Percentiles rank a stretch among this genome's conserved stretches.
These are phyloP conservation scores for Marasmius tenuissimus DNA, from an alignment of 1,284 basidiomycete genomes.

Conservation along the genomic window DNA sequence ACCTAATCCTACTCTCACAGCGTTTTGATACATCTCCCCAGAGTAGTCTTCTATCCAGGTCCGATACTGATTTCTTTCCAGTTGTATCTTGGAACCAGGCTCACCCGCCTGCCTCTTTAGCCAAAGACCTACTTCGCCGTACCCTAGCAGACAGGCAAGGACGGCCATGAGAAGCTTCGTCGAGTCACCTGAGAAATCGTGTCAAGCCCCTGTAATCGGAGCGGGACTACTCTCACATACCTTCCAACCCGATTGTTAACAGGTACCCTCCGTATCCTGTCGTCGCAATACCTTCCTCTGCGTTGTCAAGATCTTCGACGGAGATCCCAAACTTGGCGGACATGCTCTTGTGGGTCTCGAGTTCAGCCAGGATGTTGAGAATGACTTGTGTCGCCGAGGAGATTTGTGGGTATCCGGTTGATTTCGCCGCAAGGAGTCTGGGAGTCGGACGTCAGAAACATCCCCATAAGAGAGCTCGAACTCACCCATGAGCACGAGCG, in stretches of 20 bases:
- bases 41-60: conserved; percentile 87
- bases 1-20: conserved; percentile 76
- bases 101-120: conserved; percentile 53
- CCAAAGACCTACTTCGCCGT: conserved; percentile 93
- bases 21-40: conserved; percentile 67
- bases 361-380: conserved; percentile 67
- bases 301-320: conserved; percentile 55
- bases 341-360: conserved; percentile 70
- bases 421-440: conserved; percentile 80
- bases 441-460: neutral
- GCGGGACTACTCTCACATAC: conserved; percentile 29
- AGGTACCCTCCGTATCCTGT: conserved; percentile 88
- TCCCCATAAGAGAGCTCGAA: neutral
- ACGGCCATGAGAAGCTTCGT: conserved; percentile 80
- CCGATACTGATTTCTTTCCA: conserved; percentile 72
- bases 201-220: neutral
- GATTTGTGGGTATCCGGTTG: conserved; percentile 65
- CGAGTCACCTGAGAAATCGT: conserved; percentile 56
- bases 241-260: conserved; percentile 73
- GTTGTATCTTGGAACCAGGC: conserved; percentile 42
- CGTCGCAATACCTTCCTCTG: conserved; percentile 69
- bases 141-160: conserved; percentile 86
- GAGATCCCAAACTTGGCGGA: conserved; percentile 73
- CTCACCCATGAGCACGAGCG: conserved; percentile 69
- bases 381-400: conserved; percentile 67